A percentile compares a stretch with the other conserved stretches of the same genome.
phyloP scores from a whole-genome alignment of 331 rosid species.

The Acacia pycnantha region DNA sequence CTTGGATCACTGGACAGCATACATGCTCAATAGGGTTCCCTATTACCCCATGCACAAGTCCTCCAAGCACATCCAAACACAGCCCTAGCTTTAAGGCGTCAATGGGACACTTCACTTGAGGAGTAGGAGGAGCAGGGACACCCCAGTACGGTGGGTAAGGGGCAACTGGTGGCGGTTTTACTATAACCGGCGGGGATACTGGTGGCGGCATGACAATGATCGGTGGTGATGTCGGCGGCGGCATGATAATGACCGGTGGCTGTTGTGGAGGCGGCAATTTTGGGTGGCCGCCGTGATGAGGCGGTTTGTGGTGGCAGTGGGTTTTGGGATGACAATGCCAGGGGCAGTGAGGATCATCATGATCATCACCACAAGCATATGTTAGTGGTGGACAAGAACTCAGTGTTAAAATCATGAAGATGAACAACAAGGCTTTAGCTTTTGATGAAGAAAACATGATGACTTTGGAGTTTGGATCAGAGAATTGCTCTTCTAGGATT shows the following conservation, averaged over 20 bases:
- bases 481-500: not conserved
- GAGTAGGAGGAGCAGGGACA: not conserved
- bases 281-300: constrained; percentile 39
- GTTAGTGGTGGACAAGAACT: constrained; percentile 47
- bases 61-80: constrained; percentile 83
- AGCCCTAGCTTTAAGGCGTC: constrained; percentile 77
- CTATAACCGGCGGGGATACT: constrained; percentile 47
- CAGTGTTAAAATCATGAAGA: constrained; percentile 46
- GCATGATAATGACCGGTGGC: constrained; percentile 5
- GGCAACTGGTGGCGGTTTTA: constrained; percentile 49
- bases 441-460: constrained; percentile 56
- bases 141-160: constrained; percentile 33
- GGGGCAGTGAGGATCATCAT: constrained; percentile 37
- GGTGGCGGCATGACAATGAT: constrained; percentile 51
- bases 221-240: constrained; percentile 39
- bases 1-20: constrained; percentile 83
- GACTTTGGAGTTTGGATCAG: not conserved
- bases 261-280: constrained; percentile 29
- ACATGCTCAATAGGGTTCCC: constrained; percentile 72
- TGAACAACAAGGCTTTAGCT: constrained; percentile 46
- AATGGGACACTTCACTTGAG: constrained; percentile 56
- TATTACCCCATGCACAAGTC: constrained; percentile 72
- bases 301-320: constrained; percentile 30
- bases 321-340: constrained; percentile 37
- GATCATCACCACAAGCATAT: constrained; percentile 49